A percentile compares a stretch with the other conserved stretches of the same genome.
Conservation (phyloP, 2,329 filamentous ascomycete genomes). For the Xylaria sp. region DNA sequence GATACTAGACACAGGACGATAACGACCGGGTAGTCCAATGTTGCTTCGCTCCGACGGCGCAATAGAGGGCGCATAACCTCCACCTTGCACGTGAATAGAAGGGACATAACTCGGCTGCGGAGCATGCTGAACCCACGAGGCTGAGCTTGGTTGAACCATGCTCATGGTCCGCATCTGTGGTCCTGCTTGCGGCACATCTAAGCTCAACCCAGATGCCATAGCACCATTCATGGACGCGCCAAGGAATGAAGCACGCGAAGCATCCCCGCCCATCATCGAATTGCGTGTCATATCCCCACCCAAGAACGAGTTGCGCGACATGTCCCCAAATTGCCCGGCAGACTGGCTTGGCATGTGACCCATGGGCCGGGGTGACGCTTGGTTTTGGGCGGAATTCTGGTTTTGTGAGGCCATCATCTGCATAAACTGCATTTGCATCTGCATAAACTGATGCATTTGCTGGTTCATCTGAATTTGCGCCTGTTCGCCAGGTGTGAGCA, state of each 20-base stretch:
- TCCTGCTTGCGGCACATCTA: slow-evolving; percentile 59
- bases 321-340: slow-evolving; percentile 55
- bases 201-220: slow-evolving; percentile 57
- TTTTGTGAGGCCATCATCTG: slow-evolving; percentile 74
- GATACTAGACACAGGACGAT: slow-evolving; percentile 84
- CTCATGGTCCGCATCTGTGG: slow-evolving; percentile 77
- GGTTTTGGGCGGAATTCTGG: slow-evolving; percentile 51
- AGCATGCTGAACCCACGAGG: slow-evolving; percentile 66
- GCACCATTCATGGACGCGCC: slow-evolving; percentile 45
- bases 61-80: slow-evolving; percentile 86
- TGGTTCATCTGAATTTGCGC: slow-evolving; percentile 83
- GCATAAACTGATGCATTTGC: slow-evolving; percentile 89
- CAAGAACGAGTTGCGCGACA: slow-evolving; percentile 44
- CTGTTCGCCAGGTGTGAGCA: slow-evolving; percentile 72
- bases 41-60: slow-evolving; percentile 97
- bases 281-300: slow-evolving; percentile 44
- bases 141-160: slow-evolving; percentile 78
- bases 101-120: slow-evolving; percentile 59
- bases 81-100: slow-evolving; percentile 61
- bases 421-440: slow-evolving; percentile 96
- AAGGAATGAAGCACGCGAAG: slow-evolving; percentile 32
- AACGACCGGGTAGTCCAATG: slow-evolving; percentile 87
- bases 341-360: slow-evolving; percentile 57
- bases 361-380: slow-evolving; percentile 47
- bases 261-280: slow-evolving; percentile 46